Conservation (phyloP, 2,329 filamentous ascomycete species). For the Fusarium annulatum region DNA sequence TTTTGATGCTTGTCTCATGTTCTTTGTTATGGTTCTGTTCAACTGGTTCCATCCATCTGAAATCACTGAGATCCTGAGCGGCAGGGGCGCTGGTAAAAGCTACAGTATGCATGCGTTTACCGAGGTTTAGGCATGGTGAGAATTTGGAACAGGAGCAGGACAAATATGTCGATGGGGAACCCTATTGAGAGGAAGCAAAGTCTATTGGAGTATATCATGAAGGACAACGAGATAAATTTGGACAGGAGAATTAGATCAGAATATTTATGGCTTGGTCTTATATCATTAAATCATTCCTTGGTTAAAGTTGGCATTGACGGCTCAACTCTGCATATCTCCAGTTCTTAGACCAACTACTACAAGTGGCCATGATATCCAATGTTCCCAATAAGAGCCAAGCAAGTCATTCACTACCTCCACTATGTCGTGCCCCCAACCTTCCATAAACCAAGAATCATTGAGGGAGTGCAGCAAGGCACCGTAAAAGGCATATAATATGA, state of each 20-base stretch:
- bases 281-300: not conserved
- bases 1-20: conserved; percentile 51
- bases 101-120: conserved; percentile 10
- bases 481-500: conserved; percentile 2
- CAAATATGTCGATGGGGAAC: no score
- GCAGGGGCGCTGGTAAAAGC: not conserved
- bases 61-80: not conserved
- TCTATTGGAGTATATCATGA: not conserved
- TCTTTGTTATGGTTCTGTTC: conserved; percentile 56
- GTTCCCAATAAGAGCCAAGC: conserved; percentile 4
- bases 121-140: not conserved
- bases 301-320: no score
- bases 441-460: conserved; percentile 6
- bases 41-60: conserved; percentile 51
- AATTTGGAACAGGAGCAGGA: not conserved
- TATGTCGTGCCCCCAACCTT: conserved; percentile 17
- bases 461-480: conserved; percentile 1
- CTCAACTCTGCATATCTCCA: not conserved
- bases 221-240: not conserved
- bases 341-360: not conserved
- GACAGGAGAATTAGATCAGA: not conserved
- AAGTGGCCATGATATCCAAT: conserved; percentile 15
- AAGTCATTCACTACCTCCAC: not conserved
- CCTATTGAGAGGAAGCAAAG: no score
- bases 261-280: not conserved